Evolutionary conservation across 2,329 filamentous ascomycete genomes (phyloP).

Genomic region (Fusarium pininemorale): DNA sequence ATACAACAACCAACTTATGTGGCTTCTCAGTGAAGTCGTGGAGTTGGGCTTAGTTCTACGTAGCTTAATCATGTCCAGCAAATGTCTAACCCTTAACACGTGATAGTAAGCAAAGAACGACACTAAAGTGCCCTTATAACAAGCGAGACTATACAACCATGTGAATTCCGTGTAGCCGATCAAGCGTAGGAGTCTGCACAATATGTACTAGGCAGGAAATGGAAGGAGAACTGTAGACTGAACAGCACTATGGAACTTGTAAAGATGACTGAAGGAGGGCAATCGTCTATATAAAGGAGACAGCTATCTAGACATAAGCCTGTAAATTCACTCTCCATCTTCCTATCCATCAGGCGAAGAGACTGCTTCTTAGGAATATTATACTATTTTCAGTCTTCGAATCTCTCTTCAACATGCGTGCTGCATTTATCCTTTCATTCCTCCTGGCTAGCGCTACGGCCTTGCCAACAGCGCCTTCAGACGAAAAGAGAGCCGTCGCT

Average conservation of each 20-base stretch:
- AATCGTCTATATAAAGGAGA: background rate
- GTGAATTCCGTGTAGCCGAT: background rate
- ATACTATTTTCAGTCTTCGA: fast-evolving
- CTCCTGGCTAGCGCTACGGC: background rate
- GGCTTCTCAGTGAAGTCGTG: fast-evolving
- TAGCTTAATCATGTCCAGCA: background rate
- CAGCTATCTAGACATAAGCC: background rate
- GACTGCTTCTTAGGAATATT: fast-evolving
- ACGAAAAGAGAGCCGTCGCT: fast-evolving
- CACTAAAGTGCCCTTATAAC: background rate
- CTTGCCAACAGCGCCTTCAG: background rate
- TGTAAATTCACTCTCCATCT: fast-evolving
- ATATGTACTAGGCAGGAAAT: background rate
- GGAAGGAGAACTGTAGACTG: background rate
- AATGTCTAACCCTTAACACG: too few species aligned
- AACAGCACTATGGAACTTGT: background rate
- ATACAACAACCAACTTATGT: fast-evolving
- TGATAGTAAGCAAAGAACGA: background rate
- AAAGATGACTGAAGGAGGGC: background rate
- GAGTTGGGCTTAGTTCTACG: fast-evolving
- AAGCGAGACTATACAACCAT: background rate
- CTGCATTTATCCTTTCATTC: background rate
- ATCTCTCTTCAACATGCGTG: background rate
- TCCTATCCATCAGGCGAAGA: background rate
- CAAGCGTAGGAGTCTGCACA: background rate